Evolutionary conservation across 73 alveolate species (phyloP), one percentile per base, ranked within the genome.

Genomic region (Blepharisma japonicum): DNA sequence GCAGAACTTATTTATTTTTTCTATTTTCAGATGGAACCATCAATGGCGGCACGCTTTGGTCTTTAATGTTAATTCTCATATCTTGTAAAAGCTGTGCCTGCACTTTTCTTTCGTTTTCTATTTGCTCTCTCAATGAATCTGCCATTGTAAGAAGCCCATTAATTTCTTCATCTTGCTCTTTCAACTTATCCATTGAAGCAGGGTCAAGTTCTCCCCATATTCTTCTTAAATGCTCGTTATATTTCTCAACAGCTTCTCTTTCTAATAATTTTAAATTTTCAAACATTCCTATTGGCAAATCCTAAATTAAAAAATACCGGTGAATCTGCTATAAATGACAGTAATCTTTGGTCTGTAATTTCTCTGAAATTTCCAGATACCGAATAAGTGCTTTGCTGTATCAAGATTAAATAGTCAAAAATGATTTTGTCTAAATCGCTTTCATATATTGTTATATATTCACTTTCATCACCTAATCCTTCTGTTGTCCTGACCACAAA

Each of bases 151-250:
- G 32, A 70, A 70, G 80, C 9, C 47, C 14, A n/a, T 25, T 70
- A 4, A 70, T 45, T 25, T 70, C 80, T 70, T 70, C 80, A 5
- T 70, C 80, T 45, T 70, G 66, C 23, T 39, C 55, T 47, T 70
- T 70, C 5, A 70, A 8, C 61, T 70, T 70, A 18, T 70, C 66
- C 11, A 9, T 18, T 14, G 80, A 39, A 70, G n/a, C 66, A 7
- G 80, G 68, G 42, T 70, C 80, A 7, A 70, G 46, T 45, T 70
- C 80, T 9, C 80, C 80, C 80, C 80, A 70, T 45, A 70, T 45
- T 18, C 66, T 18, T 25, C 46, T 70, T 70, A 18, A 14, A 5
- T 70, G 80, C 2, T 70, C 80, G 5, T 70, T 70, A 45, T 70
- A 70, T 45, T 70, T 70, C 32, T 18, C 61, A 70, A 70, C 2